phyloP scores from a whole-genome alignment of 2,329 filamentous ascomycete species.

The Pestalotiopsis sp. region DNA sequence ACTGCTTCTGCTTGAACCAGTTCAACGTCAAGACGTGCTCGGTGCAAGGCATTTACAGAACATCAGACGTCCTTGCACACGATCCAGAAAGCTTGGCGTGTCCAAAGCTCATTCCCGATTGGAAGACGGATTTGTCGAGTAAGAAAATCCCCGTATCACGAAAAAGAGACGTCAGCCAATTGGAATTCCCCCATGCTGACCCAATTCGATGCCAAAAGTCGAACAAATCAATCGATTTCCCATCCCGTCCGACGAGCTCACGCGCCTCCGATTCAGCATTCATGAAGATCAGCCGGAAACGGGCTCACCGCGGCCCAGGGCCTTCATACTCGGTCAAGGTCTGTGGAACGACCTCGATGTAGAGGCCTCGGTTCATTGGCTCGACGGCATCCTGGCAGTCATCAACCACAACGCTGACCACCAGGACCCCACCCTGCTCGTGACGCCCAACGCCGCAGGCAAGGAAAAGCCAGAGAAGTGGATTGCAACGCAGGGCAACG shows the following conservation, averaged over 20 bases:
- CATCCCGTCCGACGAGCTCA: conserved; percentile 41
- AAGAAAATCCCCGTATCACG: conserved; percentile 12
- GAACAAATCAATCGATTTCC: conserved; percentile 47
- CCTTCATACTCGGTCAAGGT: conserved; percentile 48
- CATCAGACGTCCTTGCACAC: conserved; percentile 42
- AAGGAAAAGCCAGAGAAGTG: conserved; percentile 48
- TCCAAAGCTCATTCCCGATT: conserved; percentile 32
- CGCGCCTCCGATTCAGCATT: conserved; percentile 38
- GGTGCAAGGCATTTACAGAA: conserved; percentile 50
- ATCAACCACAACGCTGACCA: conserved; percentile 25
- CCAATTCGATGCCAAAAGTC: conserved; percentile 25
- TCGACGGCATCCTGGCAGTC: conserved; percentile 36
- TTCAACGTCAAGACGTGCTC: conserved; percentile 52
- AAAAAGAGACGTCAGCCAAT: not conserved
- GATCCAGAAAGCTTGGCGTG: conserved; percentile 45
- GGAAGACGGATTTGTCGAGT: conserved; percentile 30
- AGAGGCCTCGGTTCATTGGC: conserved; percentile 41
- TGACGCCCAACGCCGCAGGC: conserved; percentile 49
- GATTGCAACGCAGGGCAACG: conserved; percentile 48
- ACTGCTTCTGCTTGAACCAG: conserved; percentile 51
- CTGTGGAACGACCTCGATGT: conserved; percentile 50
- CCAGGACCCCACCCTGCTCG: conserved; percentile 32
- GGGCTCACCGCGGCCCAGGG: conserved; percentile 32
- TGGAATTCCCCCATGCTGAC: conserved; percentile 13
- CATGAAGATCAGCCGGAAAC: conserved; percentile 24